A percentile compares a stretch with the other conserved stretches of the same genome.
These are phyloP conservation scores for Psilocybe cyanescens DNA, from an alignment of 768 basidiomycete species.

Conservation along the genomic window DNA sequence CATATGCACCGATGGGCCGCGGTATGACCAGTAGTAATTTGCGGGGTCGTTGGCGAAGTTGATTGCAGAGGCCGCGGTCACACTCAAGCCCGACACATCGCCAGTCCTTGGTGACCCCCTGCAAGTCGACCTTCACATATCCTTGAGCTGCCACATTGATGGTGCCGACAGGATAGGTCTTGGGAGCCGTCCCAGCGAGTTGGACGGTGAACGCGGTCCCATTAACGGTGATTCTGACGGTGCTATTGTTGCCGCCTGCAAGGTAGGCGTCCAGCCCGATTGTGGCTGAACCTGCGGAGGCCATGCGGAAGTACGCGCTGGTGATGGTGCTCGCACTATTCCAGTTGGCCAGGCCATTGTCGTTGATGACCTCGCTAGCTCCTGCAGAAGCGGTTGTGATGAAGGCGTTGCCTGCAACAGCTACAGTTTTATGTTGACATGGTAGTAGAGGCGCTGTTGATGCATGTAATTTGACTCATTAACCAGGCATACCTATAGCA, in stretches of 20 bases:
- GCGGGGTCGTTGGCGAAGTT: constrained; percentile 18
- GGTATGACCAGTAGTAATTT: constrained; percentile 21
- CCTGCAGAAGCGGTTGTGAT: constrained; percentile 9
- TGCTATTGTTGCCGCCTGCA: constrained; percentile 19
- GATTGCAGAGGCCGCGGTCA: constrained; percentile 14
- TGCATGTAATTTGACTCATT: too few relatives aligned
- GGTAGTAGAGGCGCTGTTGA: background rate
- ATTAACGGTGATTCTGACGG: constrained; percentile 17
- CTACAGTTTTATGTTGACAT: constrained; percentile 17
- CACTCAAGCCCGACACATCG: constrained; percentile 17
- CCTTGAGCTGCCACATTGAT: constrained; percentile 14
- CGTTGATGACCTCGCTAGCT: constrained; percentile 16
- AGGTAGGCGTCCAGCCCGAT: constrained; percentile 18
- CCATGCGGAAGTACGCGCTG: constrained; percentile 18
- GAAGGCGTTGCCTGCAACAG: constrained; percentile 16
- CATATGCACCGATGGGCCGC: constrained; percentile 21
- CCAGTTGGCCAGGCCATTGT: constrained; percentile 19
- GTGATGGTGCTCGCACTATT: constrained; percentile 16
- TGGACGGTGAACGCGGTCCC: constrained; percentile 15
- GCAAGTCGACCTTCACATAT: constrained; percentile 20
- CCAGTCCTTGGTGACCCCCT: constrained; percentile 18
- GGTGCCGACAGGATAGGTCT: constrained; percentile 20
- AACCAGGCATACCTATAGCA: too few relatives aligned
- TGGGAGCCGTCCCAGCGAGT: constrained; percentile 14
- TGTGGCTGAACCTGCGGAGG: constrained; percentile 13